Conservation (phyloP, 2,329 filamentous ascomycete species). For the Talaromyces sp. region DNA sequence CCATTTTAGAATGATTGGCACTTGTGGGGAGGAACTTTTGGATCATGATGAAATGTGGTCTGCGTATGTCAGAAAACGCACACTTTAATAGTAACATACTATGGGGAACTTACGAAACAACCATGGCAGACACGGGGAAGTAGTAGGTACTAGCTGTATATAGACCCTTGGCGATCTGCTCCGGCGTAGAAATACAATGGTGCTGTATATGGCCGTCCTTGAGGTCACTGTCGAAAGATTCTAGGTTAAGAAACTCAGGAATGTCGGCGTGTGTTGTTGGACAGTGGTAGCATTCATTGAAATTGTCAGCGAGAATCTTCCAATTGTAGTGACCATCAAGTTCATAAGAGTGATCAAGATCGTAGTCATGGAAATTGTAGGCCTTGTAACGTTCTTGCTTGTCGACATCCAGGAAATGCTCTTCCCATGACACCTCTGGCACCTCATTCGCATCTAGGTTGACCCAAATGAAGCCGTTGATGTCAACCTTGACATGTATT, state of each 20-base stretch:
- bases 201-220: constrained; percentile 47
- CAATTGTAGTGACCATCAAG: constrained; percentile 55
- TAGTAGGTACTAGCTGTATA: constrained; percentile 28
- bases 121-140: constrained; percentile 30
- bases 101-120: constrained; percentile 21
- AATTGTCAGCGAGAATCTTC: constrained; percentile 59
- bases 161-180: constrained; percentile 44
- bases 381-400: constrained; percentile 39
- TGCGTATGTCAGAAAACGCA: not conserved
- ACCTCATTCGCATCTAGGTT: constrained; percentile 46
- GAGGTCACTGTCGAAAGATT: constrained; percentile 47
- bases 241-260: constrained; percentile 44
- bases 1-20: constrained; percentile 48
- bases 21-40: constrained; percentile 55
- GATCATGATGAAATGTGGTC: constrained; percentile 53
- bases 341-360: constrained; percentile 54
- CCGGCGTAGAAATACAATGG: constrained; percentile 36
- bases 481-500: constrained; percentile 50
- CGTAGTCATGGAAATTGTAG: constrained; percentile 49
- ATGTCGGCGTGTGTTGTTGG: constrained; percentile 17
- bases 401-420: constrained; percentile 47
- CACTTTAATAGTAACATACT: not conserved
- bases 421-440: constrained; percentile 47
- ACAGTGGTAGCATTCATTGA: constrained; percentile 46
- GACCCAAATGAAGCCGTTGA: constrained; percentile 53